A percentile compares a stretch with the other conserved stretches of the same genome.
These are phyloP conservation scores for Clavariopsis aquatica DNA, from an alignment of 495 filamentous ascomycete species.

Conservation along the genomic window DNA sequence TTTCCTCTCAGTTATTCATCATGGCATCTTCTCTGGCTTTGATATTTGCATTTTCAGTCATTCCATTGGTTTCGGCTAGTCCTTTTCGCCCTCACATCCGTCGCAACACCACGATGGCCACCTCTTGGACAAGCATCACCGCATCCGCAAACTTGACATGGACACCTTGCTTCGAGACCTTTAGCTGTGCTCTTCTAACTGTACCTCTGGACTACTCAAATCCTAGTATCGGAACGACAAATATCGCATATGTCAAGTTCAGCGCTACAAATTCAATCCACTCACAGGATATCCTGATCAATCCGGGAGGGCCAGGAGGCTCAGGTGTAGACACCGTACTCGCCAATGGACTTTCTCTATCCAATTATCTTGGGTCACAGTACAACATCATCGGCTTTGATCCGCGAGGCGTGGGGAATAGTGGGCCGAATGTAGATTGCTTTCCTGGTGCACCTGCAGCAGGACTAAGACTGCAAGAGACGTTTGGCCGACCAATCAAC, in stretches of 20 bases:
- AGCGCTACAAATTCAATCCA: conserved; percentile 44
- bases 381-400: conserved; percentile 60
- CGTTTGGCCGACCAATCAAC: conserved; percentile 37
- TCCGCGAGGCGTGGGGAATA: conserved; percentile 45
- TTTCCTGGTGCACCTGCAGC: conserved; percentile 45
- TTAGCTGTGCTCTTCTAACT: background rate
- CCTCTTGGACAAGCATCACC: background rate
- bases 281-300: conserved; percentile 46
- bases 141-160: conserved; percentile 6
- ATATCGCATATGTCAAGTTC: conserved; percentile 43
- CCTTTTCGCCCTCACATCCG: background rate
- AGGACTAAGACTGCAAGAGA: conserved; percentile 32
- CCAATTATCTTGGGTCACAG: conserved; percentile 22
- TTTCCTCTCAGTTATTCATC: background rate
- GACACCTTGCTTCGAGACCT: conserved; percentile 34
- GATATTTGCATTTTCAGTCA: background rate
- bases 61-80: background rate
- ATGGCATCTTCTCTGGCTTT: background rate
- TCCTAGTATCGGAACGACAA: conserved; percentile 33
- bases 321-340: conserved; percentile 40
- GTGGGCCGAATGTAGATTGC: conserved; percentile 49
- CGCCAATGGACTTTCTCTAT: conserved; percentile 17
- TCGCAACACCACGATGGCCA: background rate
- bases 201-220: conserved; percentile 49
- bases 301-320: conserved; percentile 51